Percentiles rank a stretch among this genome's conserved stretches.
phyloP scores from a whole-genome alignment of 129 eudicot genomes.

The Helianthus tuberosus region DNA sequence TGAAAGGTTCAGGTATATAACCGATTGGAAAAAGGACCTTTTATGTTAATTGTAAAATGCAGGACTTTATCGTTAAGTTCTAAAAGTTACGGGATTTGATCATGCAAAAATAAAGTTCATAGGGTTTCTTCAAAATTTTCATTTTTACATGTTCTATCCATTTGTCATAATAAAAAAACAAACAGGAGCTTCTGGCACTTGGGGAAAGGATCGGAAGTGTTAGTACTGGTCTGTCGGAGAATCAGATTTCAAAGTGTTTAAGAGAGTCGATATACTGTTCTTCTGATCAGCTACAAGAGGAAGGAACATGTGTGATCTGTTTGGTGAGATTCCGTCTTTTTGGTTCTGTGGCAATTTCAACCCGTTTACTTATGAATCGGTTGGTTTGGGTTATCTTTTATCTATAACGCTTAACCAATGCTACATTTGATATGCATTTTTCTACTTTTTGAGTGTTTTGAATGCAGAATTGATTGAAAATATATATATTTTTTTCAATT shows the following conservation, averaged over 20 bases:
- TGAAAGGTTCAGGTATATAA: not conserved
- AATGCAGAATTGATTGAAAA: conserved; percentile 1
- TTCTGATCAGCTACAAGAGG: conserved; percentile 52
- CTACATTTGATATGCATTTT: not conserved
- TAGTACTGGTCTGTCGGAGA: conserved; percentile 62
- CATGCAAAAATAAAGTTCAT: not conserved
- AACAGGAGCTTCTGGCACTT: conserved; percentile 73
- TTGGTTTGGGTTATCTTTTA: not conserved
- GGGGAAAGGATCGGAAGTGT: conserved; percentile 75
- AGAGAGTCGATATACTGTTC: conserved; percentile 57
- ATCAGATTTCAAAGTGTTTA: conserved; percentile 47
- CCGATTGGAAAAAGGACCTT: not conserved
- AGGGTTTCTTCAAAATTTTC: not conserved
- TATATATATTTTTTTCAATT: not conserved
- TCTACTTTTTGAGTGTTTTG: not conserved
- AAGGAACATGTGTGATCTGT: conserved; percentile 66
- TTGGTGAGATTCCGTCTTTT: conserved; percentile 50
- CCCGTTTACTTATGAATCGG: not conserved
- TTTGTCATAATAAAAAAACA: not conserved
- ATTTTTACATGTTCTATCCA: not conserved
- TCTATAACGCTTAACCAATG: not conserved
- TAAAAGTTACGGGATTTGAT: not conserved
- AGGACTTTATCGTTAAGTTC: not conserved
- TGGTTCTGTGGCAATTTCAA: not conserved
- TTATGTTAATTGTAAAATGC: not conserved